A percentile compares a stretch with the other conserved stretches of the same genome.
Evolutionary conservation across 2,329 filamentous ascomycete genomes (phyloP).

Genomic region (Pseudogymnoascus destructans): DNA sequence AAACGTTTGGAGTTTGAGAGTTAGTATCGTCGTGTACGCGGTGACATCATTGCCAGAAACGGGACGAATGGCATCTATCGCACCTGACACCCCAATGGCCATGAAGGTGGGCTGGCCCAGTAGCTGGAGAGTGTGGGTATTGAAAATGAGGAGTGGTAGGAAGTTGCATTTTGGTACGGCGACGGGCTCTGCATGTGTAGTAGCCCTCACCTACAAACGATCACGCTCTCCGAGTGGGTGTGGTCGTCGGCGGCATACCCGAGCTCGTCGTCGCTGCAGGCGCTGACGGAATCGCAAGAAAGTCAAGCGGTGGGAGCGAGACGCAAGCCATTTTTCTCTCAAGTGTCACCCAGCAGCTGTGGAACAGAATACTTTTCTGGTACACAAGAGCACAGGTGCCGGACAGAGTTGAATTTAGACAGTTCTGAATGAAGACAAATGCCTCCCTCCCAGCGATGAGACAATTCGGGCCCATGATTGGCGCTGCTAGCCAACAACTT

Average conservation of each 20-base stretch:
- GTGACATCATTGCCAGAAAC: background rate
- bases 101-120: background rate
- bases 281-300: background rate
- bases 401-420: background rate
- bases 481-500: background rate
- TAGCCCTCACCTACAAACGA: background rate
- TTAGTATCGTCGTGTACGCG: background rate
- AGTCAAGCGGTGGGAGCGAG: background rate
- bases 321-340: background rate
- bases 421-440: slow-evolving; percentile 1
- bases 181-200: background rate
- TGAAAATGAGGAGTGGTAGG: background rate
- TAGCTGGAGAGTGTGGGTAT: background rate
- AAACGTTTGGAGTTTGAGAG: background rate
- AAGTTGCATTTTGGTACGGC: background rate
- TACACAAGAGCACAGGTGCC: background rate
- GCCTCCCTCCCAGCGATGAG: background rate
- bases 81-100: background rate
- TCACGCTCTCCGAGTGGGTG: background rate
- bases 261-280: slow-evolving; percentile 1
- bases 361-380: background rate
- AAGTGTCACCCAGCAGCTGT: background rate
- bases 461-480: slow-evolving; percentile 1
- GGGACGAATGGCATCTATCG: background rate
- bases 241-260: background rate